Evolutionary conservation across 1,284 basidiomycete genomes (phyloP), one percentile per base, ranked within the genome.

Genomic region (Naganishia cerealis): DNA sequence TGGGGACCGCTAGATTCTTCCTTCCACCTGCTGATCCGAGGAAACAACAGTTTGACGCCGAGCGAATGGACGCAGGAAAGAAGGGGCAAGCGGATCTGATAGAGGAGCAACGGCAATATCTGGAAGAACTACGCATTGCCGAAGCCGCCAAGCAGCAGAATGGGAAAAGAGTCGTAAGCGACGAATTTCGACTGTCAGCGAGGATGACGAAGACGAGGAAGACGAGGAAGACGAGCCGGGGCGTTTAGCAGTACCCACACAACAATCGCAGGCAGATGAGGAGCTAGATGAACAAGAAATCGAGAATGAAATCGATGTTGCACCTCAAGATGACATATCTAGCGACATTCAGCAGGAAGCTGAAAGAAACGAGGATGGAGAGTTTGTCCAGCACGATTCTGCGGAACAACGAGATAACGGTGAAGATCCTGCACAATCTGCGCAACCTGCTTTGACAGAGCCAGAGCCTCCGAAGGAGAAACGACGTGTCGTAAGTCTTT

Each of bases 1-100:
- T 65, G 0, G 69, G 69, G 7, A 65, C 39, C 39, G 69, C 69
- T 0, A 55, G 66, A 10, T 62, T 57, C 42, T 70, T 50, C 50
- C 57, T 70, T 12, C 69, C 69, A 33, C n/a, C 36, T 9, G 29
- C 50, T 29, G 68, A 69, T 33, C 57, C 48, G n/a, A 38, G 57
- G 42, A 58, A 66, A 38, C 16, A 21, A 10, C 52, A 52, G 21
- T 67, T 61, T 39, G 55, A 69, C 9, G 29, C 38, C 10, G 57
- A 57, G 52, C 36, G 54, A 13, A 39, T 6, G 7, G 67, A 40
- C 8, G 67, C 53, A n/a, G 16, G n/a, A 24, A 16, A 42, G 33
- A 15, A 42, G 40, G 38, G 15, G 29, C 21, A 21, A 13, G 24
- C 42, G 16, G 50, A 40, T 42, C 61, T n/a, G 13, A 13, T 58